A percentile compares a stretch with the other conserved stretches of the same genome.
phyloP scores from a whole-genome alignment of 2,329 filamentous ascomycete species.

The Pyrenophora tritici-repentis region DNA sequence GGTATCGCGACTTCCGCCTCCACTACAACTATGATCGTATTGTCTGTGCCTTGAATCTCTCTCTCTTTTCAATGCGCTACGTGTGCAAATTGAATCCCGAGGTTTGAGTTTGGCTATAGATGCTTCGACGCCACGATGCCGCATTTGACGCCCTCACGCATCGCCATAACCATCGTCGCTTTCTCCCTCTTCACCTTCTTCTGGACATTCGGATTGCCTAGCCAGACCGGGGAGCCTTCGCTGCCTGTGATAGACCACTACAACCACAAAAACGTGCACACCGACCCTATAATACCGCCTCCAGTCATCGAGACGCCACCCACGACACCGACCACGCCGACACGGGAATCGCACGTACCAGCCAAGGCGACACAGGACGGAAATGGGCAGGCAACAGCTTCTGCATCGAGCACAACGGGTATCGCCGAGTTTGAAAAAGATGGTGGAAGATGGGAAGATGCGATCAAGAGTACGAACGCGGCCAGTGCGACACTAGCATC shows the following conservation, averaged over 20 bases:
- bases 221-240: slow-evolving; percentile 21
- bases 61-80: background rate
- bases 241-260: slow-evolving; percentile 34
- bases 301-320: slow-evolving; percentile 18
- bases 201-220: slow-evolving; percentile 38
- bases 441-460: slow-evolving; percentile 27
- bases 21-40: slow-evolving; percentile 1
- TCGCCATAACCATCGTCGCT: slow-evolving; percentile 32
- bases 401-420: slow-evolving; percentile 12
- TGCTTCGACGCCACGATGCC: slow-evolving; percentile 30
- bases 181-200: slow-evolving; percentile 40
- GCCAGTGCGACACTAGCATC: background rate
- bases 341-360: slow-evolving; percentile 20
- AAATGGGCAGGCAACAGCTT: background rate
- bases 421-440: slow-evolving; percentile 23
- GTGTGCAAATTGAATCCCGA: background rate
- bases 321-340: slow-evolving; percentile 15
- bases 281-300: slow-evolving; percentile 26
- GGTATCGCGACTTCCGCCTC: slow-evolving; percentile 8
- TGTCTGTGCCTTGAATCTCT: background rate
- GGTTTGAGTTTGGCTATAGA: background rate
- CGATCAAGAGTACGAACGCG: slow-evolving; percentile 9
- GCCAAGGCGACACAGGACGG: slow-evolving; percentile 11
- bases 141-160: slow-evolving; percentile 39
- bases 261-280: slow-evolving; percentile 26